phyloP scores from a whole-genome alignment of 768 basidiomycete genomes.

The Cystobasidium ongulense region DNA sequence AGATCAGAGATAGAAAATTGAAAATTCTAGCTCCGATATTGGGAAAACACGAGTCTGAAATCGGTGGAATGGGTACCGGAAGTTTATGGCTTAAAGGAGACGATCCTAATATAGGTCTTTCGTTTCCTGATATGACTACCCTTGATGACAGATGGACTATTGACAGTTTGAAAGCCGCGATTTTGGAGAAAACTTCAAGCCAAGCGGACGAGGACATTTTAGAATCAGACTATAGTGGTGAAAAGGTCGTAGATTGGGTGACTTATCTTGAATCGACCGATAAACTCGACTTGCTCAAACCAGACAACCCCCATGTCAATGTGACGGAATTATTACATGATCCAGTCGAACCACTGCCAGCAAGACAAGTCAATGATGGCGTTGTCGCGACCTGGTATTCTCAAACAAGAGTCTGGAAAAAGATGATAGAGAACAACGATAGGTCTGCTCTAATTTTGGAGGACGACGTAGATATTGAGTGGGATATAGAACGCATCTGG shows the following conservation, averaged over 20 bases:
- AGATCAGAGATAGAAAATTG: slow-evolving; percentile 27
- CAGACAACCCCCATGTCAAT: neutral
- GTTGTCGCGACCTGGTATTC: slow-evolving; percentile 41
- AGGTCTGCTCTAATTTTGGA: slow-evolving; percentile 39
- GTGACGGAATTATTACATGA: slow-evolving; percentile 33
- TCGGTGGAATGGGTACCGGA: slow-evolving; percentile 31
- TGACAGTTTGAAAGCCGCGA: neutral
- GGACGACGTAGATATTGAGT: slow-evolving; percentile 42
- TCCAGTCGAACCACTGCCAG: slow-evolving; percentile 32
- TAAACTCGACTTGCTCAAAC: slow-evolving; percentile 11
- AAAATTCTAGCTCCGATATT: slow-evolving; percentile 24
- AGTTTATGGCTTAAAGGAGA: slow-evolving; percentile 32
- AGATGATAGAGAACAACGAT: slow-evolving; percentile 37
- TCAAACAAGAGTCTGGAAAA: slow-evolving; percentile 39
- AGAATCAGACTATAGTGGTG: neutral
- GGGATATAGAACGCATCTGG: slow-evolving; percentile 42
- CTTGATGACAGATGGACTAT: slow-evolving; percentile 20
- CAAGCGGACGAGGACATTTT: neutral
- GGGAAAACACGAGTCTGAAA: neutral
- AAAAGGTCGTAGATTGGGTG: slow-evolving; percentile 37
- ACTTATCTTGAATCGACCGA: slow-evolving; percentile 35
- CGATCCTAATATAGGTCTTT: neutral
- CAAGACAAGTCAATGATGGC: slow-evolving; percentile 39
- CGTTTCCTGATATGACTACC: slow-evolving; percentile 11
- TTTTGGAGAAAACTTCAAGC: neutral